Evolutionary conservation across 2,329 filamentous ascomycete species (phyloP), one percentile per base, ranked within the genome.

Genomic region (Cadophora malorum): DNA sequence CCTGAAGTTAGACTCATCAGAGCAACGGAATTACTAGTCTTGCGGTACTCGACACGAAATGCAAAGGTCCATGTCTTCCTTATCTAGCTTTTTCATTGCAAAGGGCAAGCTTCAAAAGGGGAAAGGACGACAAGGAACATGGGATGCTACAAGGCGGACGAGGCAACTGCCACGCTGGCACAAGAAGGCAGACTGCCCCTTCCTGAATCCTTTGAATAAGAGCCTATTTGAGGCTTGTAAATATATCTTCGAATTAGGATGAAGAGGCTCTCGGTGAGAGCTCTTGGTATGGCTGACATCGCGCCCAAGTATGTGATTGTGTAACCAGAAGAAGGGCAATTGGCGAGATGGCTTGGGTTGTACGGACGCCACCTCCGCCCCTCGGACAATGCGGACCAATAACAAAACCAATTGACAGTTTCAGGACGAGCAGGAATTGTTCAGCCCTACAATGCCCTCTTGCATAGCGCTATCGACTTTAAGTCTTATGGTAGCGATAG

Each of bases 111-210:
- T 53, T 6, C 23, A 4, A 28, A 12, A 4, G 4, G 3, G 50
- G 6, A 53, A 21, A 28, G 28, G 50, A 16, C 5, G 23, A 23
- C 10, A 53, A 14, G 23, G 4, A 19, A 28, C 3, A 53, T 14
- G 50, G 12, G 14, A 3, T 52, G 10, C 10, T 3, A 23, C 23
- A 28, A 28, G 23, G 50, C 50, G 25, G 10, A 53, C 23, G 12
- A 53, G 50, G 50, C 23, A 53, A 53, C 12, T 53, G 50, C 23
- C 50, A 53, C 50, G 50, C 23, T 53, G 50, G 23, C 23, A 28
- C 23, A 25, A 53, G 4, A 16, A 53, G 35, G 50, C 50, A 53
- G 50, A 28, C 50, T 28, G 23, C 50, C 12, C 41, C 41, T 45
- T 45, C 16, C 14, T 45, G 41, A 45, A 16, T 14, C 10, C 41